These are phyloP conservation scores for Fusarium piperis DNA, from an alignment of 2,329 filamentous ascomycete genomes.

Conservation along the genomic window DNA sequence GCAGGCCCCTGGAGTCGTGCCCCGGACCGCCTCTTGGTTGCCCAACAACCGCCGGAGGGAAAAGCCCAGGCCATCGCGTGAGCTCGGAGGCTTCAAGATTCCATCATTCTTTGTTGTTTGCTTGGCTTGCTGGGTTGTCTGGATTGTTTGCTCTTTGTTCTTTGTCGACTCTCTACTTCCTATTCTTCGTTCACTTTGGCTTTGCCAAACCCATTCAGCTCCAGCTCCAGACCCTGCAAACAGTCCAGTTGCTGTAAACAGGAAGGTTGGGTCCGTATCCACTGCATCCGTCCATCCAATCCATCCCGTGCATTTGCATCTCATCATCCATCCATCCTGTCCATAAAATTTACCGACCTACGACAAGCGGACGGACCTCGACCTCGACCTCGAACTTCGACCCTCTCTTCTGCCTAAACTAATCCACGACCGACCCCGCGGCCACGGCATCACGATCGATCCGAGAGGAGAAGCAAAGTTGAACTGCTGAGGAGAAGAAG, in stretches of 20 bases:
- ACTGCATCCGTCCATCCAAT: conserved; percentile 36
- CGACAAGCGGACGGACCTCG: conserved; percentile 33
- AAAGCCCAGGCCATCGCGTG: conserved; percentile 10
- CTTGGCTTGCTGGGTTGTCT: background rate
- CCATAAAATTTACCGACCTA: conserved; percentile 37
- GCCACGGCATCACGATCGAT: conserved; percentile 25
- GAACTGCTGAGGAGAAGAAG: conserved; percentile 2
- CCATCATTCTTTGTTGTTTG: background rate
- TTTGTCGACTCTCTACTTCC: background rate
- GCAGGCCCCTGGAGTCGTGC: conserved; percentile 24
- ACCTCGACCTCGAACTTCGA: background rate
- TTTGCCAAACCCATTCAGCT: background rate
- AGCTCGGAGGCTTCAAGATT: conserved; percentile 7
- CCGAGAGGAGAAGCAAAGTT: conserved; percentile 2
- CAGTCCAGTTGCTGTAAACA: conserved; percentile 36
- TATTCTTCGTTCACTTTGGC: background rate
- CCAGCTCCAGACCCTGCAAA: conserved; percentile 6
- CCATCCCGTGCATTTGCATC: conserved; percentile 29
- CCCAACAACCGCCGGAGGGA: conserved; percentile 27
- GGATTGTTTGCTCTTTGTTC: background rate
- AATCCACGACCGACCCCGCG: conserved; percentile 33
- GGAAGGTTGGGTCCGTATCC: conserved; percentile 37
- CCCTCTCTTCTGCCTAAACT: conserved; percentile 41
- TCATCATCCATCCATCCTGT: conserved; percentile 15
- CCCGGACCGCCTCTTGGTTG: conserved; percentile 16